Evolutionary conservation across 163 green algal species (phyloP), one percentile per base, ranked within the genome.

Genomic region (Chlorella variabilis): DNA sequence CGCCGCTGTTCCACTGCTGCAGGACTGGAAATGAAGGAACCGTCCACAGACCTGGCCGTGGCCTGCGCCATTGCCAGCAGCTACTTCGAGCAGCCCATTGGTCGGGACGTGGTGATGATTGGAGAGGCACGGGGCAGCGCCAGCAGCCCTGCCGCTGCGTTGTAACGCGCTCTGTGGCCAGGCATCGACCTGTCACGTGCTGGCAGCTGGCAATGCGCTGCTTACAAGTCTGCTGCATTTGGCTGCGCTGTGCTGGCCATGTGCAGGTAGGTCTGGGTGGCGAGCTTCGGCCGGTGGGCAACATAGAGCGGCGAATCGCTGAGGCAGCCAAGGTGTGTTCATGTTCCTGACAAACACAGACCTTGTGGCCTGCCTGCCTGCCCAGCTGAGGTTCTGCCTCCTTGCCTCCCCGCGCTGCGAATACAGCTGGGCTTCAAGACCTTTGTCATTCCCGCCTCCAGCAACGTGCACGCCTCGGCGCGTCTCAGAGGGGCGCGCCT

Each of bases 1-100:
- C 11, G 29, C 34, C 15, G 33, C 34, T 31, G 15, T 5, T 11
- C 45, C 51, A 42, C 33, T 63, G 31, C 18, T 41, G 45, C 39
- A 78, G 79, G 83, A 31, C 61, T 89, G 48, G 65, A 69, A 34
- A 42, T 92, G 42, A 89, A 76, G 7, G 96, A 98, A 65, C 91
- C 94, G 0, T 90, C 93, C 1, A 86, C 88, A 34, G 96, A 98
- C 83, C 87, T 98, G 31, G 93, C 95, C 1, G 83, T 98, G 0
- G 90, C 89, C 4, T 67, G 95, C 4, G 93, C 96, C 27, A 90
- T 98, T 38, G 92, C 91, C 15, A 89, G 83, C 58, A 91, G 83
- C 78, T 93, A 90, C 83, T 91, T 87, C 75, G 88, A 94, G 75
- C 67, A 63, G 33, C 77, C 86, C 17, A 73, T 91, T 36, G 56